Percentiles rank a stretch among this genome's conserved stretches.
Evolutionary conservation across 768 basidiomycete genomes (phyloP).

Genomic region (Termitomyces sp.): DNA sequence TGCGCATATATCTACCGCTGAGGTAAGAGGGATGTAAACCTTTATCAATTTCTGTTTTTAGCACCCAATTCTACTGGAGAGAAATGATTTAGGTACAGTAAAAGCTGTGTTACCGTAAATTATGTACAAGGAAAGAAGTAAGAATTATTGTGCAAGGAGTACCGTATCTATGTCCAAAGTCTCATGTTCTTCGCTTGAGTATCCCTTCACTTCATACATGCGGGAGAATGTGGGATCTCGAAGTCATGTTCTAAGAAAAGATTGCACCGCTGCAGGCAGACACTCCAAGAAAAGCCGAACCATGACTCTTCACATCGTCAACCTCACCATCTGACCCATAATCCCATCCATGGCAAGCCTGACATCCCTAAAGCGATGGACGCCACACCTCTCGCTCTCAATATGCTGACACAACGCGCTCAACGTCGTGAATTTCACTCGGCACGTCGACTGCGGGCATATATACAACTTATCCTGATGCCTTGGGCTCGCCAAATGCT

Average conservation of each 20-base stretch:
- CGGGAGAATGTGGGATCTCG: background rate
- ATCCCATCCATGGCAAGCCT: conserved; percentile 31
- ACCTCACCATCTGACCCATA: conserved; percentile 17
- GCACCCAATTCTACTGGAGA: no score
- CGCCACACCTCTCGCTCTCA: conserved; percentile 56
- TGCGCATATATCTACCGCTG: conserved; percentile 24
- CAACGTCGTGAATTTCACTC: conserved; percentile 37
- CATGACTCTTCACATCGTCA: conserved; percentile 11
- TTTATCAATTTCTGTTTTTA: background rate
- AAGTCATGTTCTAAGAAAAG: background rate
- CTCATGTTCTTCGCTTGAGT: background rate
- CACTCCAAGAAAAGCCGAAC: background rate
- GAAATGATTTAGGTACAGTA: background rate
- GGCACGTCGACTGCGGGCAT: conserved; percentile 47
- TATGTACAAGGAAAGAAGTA: background rate
- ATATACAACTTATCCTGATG: conserved; percentile 49
- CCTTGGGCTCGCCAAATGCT: conserved; percentile 57
- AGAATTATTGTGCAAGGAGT: background rate
- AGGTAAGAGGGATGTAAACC: conserved; percentile 22
- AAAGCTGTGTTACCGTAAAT: background rate
- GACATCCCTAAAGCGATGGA: conserved; percentile 40
- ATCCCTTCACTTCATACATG: background rate
- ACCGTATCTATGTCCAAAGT: background rate
- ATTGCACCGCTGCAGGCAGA: background rate
- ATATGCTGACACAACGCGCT: conserved; percentile 61